A percentile compares a stretch with the other conserved stretches of the same genome.
Conservation (phyloP, 2,329 filamentous ascomycete genomes). For the Cladophialophora bantiana region DNA sequence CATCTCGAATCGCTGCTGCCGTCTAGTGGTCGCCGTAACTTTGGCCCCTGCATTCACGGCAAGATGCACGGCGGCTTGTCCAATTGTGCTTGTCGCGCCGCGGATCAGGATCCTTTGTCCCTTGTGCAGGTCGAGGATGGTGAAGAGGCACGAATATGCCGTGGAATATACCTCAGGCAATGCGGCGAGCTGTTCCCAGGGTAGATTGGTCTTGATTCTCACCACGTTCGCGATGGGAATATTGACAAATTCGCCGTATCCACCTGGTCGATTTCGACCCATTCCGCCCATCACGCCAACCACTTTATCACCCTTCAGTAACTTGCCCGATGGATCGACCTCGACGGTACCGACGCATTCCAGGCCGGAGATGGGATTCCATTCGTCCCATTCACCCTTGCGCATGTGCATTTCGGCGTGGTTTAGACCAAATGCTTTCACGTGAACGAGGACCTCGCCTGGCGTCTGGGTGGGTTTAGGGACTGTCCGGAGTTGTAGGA, state of each 20-base stretch:
- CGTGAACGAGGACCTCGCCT: slow-evolving; percentile 46
- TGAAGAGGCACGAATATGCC: slow-evolving; percentile 51
- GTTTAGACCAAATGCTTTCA: slow-evolving; percentile 54
- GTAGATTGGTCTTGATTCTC: slow-evolving; percentile 40
- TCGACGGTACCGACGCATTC: slow-evolving; percentile 54
- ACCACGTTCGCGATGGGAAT: slow-evolving; percentile 48
- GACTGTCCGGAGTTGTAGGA: slow-evolving; percentile 41
- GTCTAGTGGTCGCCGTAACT: slow-evolving; percentile 52
- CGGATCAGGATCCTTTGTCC: slow-evolving; percentile 51
- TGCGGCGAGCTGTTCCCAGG: slow-evolving; percentile 52
- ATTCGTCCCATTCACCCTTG: slow-evolving; percentile 47
- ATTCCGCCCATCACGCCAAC: slow-evolving; percentile 54
- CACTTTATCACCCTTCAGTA: slow-evolving; percentile 47
- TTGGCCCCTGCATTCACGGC: slow-evolving; percentile 47
- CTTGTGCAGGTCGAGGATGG: slow-evolving; percentile 45
- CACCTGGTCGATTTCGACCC: slow-evolving; percentile 49
- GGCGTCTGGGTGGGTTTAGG: slow-evolving; percentile 41
- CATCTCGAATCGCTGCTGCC: slow-evolving; percentile 42
- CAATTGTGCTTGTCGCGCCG: slow-evolving; percentile 52
- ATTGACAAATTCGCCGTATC: slow-evolving; percentile 51
- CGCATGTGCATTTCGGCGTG: slow-evolving; percentile 58
- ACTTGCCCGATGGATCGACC: slow-evolving; percentile 46
- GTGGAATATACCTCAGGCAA: slow-evolving; percentile 52
- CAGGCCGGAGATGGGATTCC: slow-evolving; percentile 41
- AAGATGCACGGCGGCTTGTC: slow-evolving; percentile 50